Evolutionary conservation across 768 basidiomycete genomes (phyloP).

Genomic region (Mycena floridula): DNA sequence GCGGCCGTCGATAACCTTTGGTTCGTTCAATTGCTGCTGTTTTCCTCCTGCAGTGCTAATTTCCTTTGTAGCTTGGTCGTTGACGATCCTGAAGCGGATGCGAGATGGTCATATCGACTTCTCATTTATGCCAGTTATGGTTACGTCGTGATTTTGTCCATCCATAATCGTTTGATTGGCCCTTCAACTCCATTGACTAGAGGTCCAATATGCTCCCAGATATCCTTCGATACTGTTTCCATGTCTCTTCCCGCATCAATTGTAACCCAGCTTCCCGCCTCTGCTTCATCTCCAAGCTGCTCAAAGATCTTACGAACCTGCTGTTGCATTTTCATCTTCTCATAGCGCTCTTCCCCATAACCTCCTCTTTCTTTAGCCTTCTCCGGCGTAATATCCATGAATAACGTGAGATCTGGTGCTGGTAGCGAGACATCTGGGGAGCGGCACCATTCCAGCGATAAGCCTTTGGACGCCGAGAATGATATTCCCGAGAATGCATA

Average conservation of each 20-base stretch:
- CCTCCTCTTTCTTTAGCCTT: slow-evolving; percentile 65
- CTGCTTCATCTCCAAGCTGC: slow-evolving; percentile 45
- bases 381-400: slow-evolving; percentile 77
- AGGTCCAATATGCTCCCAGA: slow-evolving; percentile 49
- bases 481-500: slow-evolving; percentile 97
- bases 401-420: slow-evolving; percentile 81
- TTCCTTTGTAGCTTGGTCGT: no score
- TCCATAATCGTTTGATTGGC: slow-evolving; percentile 51
- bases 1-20: no score
- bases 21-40: no score
- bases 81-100: no score
- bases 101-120: no score
- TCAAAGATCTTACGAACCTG: slow-evolving; percentile 57
- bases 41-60: no score
- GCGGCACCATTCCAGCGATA: slow-evolving; percentile 80
- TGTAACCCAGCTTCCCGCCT: slow-evolving; percentile 37
- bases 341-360: slow-evolving; percentile 85
- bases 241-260: slow-evolving; percentile 51
- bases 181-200: slow-evolving; percentile 30
- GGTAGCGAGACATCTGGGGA: slow-evolving; percentile 86
- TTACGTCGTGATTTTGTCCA: neutral
- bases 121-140: no score
- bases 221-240: slow-evolving; percentile 43
- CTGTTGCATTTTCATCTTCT: slow-evolving; percentile 70
- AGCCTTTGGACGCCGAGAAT: slow-evolving; percentile 67